phyloP scores from a whole-genome alignment of 768 basidiomycete species.

The Auriculariales sp. region DNA sequence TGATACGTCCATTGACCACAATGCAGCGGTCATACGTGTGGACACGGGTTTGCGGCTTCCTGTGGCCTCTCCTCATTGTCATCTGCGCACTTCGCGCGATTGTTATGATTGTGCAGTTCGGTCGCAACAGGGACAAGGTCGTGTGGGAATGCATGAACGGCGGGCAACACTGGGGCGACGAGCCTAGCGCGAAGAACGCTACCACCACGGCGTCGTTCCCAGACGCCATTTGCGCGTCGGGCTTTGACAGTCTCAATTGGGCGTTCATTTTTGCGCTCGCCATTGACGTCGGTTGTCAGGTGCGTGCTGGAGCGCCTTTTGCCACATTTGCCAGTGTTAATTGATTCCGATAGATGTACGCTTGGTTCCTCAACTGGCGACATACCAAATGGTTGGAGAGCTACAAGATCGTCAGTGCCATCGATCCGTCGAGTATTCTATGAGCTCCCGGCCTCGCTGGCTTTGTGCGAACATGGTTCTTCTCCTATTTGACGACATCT shows the following conservation, averaged over 20 bases:
- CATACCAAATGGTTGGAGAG: slow-evolving; percentile 57
- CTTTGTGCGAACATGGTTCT: too few relatives aligned
- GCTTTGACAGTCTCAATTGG: slow-evolving; percentile 43
- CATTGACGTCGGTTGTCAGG: slow-evolving; percentile 56
- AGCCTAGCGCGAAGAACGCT: slow-evolving; percentile 26
- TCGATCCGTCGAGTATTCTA: too few relatives aligned
- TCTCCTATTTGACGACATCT: too few relatives aligned
- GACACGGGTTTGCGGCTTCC: slow-evolving; percentile 45
- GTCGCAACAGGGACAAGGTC: slow-evolving; percentile 57
- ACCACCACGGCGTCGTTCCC: slow-evolving; percentile 34
- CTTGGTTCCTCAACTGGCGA: slow-evolving; percentile 64
- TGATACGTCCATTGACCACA: too few relatives aligned
- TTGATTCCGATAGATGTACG: slow-evolving; percentile 35
- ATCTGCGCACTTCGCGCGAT: slow-evolving; percentile 49
- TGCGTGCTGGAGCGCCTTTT: slow-evolving; percentile 18
- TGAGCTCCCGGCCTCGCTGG: too few relatives aligned
- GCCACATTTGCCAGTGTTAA: slow-evolving; percentile 3
- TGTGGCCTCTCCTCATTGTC: slow-evolving; percentile 61
- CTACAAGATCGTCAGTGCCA: too few relatives aligned
- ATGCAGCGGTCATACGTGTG: slow-evolving; percentile 60
- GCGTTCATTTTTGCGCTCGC: slow-evolving; percentile 52
- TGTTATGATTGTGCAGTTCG: slow-evolving; percentile 59
- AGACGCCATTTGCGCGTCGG: slow-evolving; percentile 39
- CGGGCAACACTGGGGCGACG: slow-evolving; percentile 33
- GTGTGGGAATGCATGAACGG: slow-evolving; percentile 62